These are phyloP conservation scores for Aspergillus melleus DNA, from an alignment of 2,329 filamentous ascomycete genomes.

Conservation along the genomic window DNA sequence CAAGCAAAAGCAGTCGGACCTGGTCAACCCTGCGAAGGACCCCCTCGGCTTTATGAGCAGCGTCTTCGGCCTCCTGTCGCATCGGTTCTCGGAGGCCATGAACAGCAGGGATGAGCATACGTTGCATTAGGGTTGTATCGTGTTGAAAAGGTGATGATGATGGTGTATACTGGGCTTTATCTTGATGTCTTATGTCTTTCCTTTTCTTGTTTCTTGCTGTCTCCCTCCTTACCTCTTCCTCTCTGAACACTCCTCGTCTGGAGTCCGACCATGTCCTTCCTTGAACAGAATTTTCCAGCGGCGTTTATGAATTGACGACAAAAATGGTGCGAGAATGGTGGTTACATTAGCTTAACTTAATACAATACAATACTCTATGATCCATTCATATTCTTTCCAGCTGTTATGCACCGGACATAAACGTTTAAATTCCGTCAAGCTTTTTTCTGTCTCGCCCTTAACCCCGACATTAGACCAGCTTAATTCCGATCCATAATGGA, in stretches of 20 bases:
- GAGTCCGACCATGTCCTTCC: not conserved
- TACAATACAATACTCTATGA: no score
- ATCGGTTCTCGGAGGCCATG: conserved; percentile 20
- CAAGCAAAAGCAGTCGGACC: conserved; percentile 1
- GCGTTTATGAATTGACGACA: not conserved
- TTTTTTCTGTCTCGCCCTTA: no score
- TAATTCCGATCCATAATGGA: no score
- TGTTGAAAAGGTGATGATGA: no score
- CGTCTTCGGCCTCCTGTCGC: conserved; percentile 18
- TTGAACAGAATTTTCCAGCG: not conserved
- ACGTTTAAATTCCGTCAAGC: not conserved
- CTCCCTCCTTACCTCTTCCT: not conserved
- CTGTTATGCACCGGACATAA: not conserved
- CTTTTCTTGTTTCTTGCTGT: not conserved
- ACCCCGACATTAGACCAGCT: no score
- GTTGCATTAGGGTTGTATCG: conserved; percentile 7
- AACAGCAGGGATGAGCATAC: conserved; percentile 33
- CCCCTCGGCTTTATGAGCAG: conserved; percentile 18
- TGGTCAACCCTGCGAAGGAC: conserved; percentile 14
- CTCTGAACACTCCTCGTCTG: no score
- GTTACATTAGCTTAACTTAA: no score
- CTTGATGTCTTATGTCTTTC: not conserved
- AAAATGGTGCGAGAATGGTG: not conserved
- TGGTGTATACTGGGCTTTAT: not conserved
- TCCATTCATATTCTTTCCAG: no score